These are phyloP conservation scores for Lasiodiplodia theobromae DNA, from an alignment of 2,329 filamentous ascomycete genomes.

Conservation along the genomic window DNA sequence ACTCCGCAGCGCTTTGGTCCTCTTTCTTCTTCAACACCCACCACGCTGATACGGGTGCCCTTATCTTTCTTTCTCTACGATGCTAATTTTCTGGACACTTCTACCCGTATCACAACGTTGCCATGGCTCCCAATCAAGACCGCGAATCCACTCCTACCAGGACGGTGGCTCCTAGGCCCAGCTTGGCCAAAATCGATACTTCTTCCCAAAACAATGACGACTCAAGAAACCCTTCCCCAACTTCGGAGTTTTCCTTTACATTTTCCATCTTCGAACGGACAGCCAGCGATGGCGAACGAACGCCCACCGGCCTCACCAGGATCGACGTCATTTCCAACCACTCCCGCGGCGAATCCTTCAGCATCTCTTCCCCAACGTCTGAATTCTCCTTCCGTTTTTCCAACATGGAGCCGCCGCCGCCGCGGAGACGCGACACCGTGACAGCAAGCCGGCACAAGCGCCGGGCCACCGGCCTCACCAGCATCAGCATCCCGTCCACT, in stretches of 20 bases:
- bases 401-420: not conserved
- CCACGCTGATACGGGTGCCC: slow-evolving; percentile 9
- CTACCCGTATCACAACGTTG: slow-evolving; percentile 12
- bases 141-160: not conserved
- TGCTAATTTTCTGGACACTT: slow-evolving; percentile 27
- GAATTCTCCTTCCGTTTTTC: slow-evolving; percentile 15
- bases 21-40: slow-evolving; percentile 14
- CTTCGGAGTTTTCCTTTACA: slow-evolving; percentile 16
- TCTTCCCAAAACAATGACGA: not conserved
- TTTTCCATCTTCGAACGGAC: slow-evolving; percentile 13
- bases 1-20: slow-evolving; percentile 21
- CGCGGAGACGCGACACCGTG: not conserved
- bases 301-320: slow-evolving; percentile 5
- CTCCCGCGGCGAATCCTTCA: slow-evolving; percentile 14
- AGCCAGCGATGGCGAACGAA: slow-evolving; percentile 10
- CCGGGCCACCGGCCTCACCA: slow-evolving; percentile 1
- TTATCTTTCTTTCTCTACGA: slow-evolving; percentile 9
- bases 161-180: slow-evolving; percentile 2
- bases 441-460: not conserved
- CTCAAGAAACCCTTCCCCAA: not conserved
- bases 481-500: not conserved
- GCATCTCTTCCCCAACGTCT: slow-evolving; percentile 1
- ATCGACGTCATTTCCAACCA: slow-evolving; percentile 13
- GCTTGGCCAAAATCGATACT: slow-evolving; percentile 5
- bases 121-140: slow-evolving; percentile 19